Evolutionary conservation across 2,329 filamentous ascomycete genomes (phyloP).

Genomic region (Chrysoporthe cubensis): DNA sequence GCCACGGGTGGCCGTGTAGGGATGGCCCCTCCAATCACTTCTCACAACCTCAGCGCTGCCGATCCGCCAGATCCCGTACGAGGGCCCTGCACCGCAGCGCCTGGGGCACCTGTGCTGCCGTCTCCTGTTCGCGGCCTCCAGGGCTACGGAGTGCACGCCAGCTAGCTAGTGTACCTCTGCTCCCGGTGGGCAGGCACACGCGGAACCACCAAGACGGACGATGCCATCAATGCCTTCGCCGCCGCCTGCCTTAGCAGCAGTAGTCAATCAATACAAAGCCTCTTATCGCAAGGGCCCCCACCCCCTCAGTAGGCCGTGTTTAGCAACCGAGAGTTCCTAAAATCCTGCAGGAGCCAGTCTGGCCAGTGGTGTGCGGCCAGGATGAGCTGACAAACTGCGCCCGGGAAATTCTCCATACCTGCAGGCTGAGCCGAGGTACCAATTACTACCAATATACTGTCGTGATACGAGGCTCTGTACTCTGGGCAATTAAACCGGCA

Average conservation of each 20-base stretch:
- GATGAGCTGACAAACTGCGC: background rate
- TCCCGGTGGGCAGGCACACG: no score
- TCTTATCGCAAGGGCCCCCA: no score
- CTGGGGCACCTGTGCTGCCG: background rate
- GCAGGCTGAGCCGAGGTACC: background rate
- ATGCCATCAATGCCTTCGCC: no score
- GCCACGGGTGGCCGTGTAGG: background rate
- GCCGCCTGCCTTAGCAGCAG: no score
- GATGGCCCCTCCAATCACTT: background rate
- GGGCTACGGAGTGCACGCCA: no score
- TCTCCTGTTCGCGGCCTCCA: no score
- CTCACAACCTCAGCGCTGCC: background rate
- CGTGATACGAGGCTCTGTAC: background rate
- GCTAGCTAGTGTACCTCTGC: no score
- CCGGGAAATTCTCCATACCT: background rate
- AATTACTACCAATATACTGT: background rate
- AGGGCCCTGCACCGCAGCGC: background rate
- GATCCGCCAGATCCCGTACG: background rate
- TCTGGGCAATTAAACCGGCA: background rate
- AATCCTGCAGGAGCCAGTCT: background rate
- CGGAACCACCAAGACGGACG: no score
- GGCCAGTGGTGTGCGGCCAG: background rate
- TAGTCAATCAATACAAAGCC: no score
- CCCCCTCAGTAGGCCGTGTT: background rate
- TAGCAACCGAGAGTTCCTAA: background rate